phyloP scores from a whole-genome alignment of 345 rosid species.

The Rhodomyrtus tomentosa region DNA sequence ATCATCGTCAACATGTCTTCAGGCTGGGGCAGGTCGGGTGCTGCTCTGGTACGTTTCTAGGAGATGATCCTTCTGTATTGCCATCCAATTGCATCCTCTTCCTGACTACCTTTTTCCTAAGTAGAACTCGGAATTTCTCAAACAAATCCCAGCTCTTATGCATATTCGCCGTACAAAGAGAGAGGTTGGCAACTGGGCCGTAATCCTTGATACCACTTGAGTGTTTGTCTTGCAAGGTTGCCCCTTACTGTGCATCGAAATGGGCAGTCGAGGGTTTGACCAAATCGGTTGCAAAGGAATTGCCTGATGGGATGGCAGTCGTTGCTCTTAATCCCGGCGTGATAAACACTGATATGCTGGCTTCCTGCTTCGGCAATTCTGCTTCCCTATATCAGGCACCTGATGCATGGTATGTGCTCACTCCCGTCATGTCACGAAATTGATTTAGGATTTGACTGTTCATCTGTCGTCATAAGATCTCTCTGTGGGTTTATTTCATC shows the following conservation, averaged over 20 bases:
- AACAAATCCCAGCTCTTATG: not conserved
- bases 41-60: conserved; percentile 64
- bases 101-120: not conserved
- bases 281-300: conserved; percentile 86
- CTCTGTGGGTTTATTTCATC: not conserved
- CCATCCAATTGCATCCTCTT: not conserved
- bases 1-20: conserved; percentile 85
- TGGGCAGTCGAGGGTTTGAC: conserved; percentile 97
- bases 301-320: conserved; percentile 80
- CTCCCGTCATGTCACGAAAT: not conserved
- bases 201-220: not conserved
- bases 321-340: conserved; percentile 92
- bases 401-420: conserved; percentile 55
- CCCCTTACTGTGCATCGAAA: conserved; percentile 98
- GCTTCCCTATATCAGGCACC: conserved; percentile 84
- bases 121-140: not conserved
- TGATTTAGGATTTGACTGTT: not conserved
- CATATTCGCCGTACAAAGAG: not conserved
- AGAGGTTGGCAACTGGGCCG: too few relatives aligned
- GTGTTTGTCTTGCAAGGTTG: conserved; percentile 39
- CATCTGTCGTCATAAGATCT: not conserved
- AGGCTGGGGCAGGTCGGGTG: conserved; percentile 98
- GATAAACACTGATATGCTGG: conserved; percentile 82
- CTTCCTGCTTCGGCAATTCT: conserved; percentile 78
- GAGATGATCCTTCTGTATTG: not conserved